phyloP scores from a whole-genome alignment of 768 basidiomycete species.

The Wakefieldia striispora region DNA sequence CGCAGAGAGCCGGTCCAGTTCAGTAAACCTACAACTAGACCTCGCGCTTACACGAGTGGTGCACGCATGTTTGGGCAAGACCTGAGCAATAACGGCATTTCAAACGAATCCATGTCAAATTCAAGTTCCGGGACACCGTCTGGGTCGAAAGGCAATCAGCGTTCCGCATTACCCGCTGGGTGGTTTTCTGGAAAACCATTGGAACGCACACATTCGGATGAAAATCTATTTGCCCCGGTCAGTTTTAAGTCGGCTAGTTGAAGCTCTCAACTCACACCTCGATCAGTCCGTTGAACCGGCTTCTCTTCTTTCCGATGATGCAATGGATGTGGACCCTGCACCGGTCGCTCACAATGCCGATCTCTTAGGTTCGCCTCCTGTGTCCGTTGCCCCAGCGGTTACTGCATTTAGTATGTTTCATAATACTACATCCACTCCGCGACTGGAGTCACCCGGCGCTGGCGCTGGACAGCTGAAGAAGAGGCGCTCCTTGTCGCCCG shows the following conservation, averaged over 20 bases:
- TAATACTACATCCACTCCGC: conserved; percentile 48
- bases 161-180: conserved; percentile 60
- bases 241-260: conserved; percentile 5
- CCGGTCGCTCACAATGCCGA: conserved; percentile 38
- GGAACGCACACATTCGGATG: conserved; percentile 19
- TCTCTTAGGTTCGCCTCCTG: conserved; percentile 37
- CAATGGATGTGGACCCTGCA: conserved; percentile 76
- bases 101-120: conserved; percentile 32
- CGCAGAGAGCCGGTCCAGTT: conserved; percentile 30
- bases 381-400: conserved; percentile 51
- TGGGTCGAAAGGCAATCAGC: conserved; percentile 53
- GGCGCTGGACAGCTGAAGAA: conserved; percentile 45
- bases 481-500: conserved; percentile 61
- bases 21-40: conserved; percentile 40
- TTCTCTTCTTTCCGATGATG: conserved; percentile 54
- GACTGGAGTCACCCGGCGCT: conserved; percentile 43
- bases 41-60: conserved; percentile 64
- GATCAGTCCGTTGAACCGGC: conserved; percentile 35
- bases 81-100: conserved; percentile 54
- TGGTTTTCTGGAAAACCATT: conserved; percentile 44
- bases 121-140: conserved; percentile 34
- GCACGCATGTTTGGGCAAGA: conserved; percentile 73
- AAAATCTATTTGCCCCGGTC: conserved; percentile 31
- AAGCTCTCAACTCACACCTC: conserved; percentile 11
- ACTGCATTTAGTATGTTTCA: conserved; percentile 65